phyloP scores from a whole-genome alignment of 2,329 filamentous ascomycete genomes.

The Macrophomina tecta region DNA sequence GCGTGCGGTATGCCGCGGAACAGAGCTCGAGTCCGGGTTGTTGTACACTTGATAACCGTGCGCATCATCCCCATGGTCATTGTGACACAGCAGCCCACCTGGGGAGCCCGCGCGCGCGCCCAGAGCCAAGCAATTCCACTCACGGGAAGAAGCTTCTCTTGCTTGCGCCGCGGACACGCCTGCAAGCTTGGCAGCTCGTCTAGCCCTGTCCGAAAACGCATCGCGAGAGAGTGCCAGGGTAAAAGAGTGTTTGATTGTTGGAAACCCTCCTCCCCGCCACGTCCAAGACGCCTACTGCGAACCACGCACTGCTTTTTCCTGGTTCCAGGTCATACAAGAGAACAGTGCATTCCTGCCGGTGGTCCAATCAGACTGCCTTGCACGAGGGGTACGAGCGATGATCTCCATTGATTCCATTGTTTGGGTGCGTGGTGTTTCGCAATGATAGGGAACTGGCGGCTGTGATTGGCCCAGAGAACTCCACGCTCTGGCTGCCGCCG shows the following conservation, averaged over 20 bases:
- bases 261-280: too few species aligned
- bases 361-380: too few species aligned
- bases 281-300: too few species aligned
- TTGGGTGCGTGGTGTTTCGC: background rate
- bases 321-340: too few species aligned
- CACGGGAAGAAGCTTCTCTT: background rate
- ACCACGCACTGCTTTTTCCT: too few species aligned
- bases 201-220: background rate
- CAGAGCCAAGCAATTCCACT: background rate
- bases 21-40: background rate
- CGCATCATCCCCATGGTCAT: too few species aligned
- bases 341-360: too few species aligned
- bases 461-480: background rate
- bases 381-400: too few species aligned
- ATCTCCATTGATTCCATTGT: background rate
- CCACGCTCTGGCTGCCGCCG: background rate
- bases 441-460: background rate
- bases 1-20: background rate
- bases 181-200: background rate
- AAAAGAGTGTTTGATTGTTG: background rate
- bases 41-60: too few species aligned
- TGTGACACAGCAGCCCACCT: background rate
- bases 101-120: background rate
- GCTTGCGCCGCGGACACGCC: background rate
- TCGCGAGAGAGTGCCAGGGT: background rate